These are phyloP conservation scores for Zygoascus meyerae DNA, from an alignment of 1,139 yeast genomes.

Conservation along the genomic window DNA sequence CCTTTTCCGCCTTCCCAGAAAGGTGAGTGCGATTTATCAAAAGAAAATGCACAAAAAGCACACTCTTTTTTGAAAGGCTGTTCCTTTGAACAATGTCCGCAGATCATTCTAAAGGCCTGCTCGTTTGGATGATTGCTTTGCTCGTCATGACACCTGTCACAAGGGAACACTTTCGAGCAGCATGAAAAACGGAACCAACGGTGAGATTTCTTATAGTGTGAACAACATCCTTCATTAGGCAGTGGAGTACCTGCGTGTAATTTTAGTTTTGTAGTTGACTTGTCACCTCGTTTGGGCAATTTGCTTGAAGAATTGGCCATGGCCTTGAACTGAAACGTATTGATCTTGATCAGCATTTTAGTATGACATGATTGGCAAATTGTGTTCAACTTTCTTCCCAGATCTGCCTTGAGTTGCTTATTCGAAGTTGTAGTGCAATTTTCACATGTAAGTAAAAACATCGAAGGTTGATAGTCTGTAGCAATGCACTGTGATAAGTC, in stretches of 20 bases:
- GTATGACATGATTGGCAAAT: conserved; percentile 36
- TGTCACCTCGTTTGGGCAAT: conserved; percentile 19
- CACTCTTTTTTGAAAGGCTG: conserved; percentile 35
- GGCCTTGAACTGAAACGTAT: conserved; percentile 30
- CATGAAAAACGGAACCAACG: conserved; percentile 43
- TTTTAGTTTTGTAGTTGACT: conserved; percentile 28
- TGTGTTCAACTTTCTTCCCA: conserved; percentile 30
- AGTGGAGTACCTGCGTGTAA: conserved; percentile 37
- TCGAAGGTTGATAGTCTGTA: conserved; percentile 34
- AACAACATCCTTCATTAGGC: conserved; percentile 38
- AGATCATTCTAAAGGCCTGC: conserved; percentile 38
- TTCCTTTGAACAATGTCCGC: conserved; percentile 41
- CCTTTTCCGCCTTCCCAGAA: conserved; percentile 45
- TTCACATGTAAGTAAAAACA: conserved; percentile 36
- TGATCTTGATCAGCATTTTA: conserved; percentile 31
- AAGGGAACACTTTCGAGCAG: conserved; percentile 39
- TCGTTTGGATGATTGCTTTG: conserved; percentile 35
- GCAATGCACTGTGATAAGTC: conserved; percentile 37
- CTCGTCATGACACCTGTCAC: conserved; percentile 40
- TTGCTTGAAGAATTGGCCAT: conserved; percentile 23
- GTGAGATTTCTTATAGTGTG: conserved; percentile 37
- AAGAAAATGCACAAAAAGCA: conserved; percentile 34
- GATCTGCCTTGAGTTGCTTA: conserved; percentile 31
- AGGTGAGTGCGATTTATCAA: conserved; percentile 30
- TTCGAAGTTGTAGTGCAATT: conserved; percentile 29